Conservation (phyloP, 192 early-diverging fungal species). For the Umbelopsis vinacea region DNA sequence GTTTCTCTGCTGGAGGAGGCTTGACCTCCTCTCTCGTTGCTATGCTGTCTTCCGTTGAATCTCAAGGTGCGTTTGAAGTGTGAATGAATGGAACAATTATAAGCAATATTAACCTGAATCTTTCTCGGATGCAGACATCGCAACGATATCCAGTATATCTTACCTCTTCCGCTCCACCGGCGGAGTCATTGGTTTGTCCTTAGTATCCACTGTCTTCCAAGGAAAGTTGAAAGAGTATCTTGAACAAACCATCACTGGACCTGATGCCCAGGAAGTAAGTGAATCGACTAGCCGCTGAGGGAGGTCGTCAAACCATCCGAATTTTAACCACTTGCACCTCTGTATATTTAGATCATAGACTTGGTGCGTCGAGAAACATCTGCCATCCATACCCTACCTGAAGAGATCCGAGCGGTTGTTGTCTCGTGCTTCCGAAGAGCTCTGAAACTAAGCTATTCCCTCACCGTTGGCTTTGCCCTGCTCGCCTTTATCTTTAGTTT, state of each 20-base stretch:
- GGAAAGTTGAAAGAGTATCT: constrained; percentile 32
- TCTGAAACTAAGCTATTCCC: not conserved
- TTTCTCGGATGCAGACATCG: constrained; percentile 45
- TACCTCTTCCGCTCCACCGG: constrained; percentile 55
- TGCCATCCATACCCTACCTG: not conserved
- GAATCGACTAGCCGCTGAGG: not conserved
- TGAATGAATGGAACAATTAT: not conserved
- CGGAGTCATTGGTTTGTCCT: constrained; percentile 57
- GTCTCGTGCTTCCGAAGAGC: constrained; percentile 7
- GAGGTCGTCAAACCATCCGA: not conserved
- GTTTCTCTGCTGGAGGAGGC: constrained; percentile 55
- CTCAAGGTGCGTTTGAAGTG: constrained; percentile 38
- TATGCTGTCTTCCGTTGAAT: constrained; percentile 53
- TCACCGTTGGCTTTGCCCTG: not conserved
- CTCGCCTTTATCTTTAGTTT: not conserved
- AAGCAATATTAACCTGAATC: not conserved
- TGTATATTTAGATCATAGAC: not conserved
- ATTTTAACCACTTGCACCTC: not conserved
- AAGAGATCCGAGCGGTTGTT: not conserved
- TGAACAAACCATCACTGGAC: constrained; percentile 31
- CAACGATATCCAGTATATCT: constrained; percentile 51
- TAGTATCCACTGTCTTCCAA: constrained; percentile 48
- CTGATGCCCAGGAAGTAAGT: constrained; percentile 36
- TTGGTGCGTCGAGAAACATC: constrained; percentile 17
- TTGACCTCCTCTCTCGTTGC: constrained; percentile 55